Evolutionary conservation across 305 asterid genomes (phyloP), one percentile per base, ranked within the genome.

Genomic region (Euphrasia arctica): DNA sequence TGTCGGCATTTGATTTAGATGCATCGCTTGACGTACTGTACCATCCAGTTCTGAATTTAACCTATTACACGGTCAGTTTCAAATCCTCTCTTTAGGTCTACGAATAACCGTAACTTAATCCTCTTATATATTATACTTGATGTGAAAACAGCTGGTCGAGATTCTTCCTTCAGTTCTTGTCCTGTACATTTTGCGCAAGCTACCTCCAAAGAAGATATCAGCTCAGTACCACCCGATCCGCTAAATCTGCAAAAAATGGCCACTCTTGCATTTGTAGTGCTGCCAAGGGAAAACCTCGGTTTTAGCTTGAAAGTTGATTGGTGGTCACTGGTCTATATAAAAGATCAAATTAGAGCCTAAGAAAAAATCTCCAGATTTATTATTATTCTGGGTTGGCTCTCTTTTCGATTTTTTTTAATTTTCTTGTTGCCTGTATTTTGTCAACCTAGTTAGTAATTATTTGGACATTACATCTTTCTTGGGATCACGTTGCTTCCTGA

Each of bases 101-200:
- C 51, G 5, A 56, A 54, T 62, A 14, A 56, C 48, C 3, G 11
- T 34, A 34, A 1, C 1, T 47, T 13, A 32, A 32, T 32, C 1
- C 36, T 0, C 36, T 32, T 32, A 32, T 32, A 3, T 32, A 32
- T 32, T 32, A 32, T 32, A 3, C 5, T 32, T 32, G 36, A 32
- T 32, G 36, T 32, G 25, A 70, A 67, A 67, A 74, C 89, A 90
- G 96, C 79, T 90, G 76, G 96, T 86, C 32, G 97, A 90, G 85
- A 88, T 91, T 70, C 91, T 91, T 64, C 98, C 98, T 55, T 91
- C 98, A 7, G 95, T 89, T 51, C 95, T 91, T 15, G 98, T 91
- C 64, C 79, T 91, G 71, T 91, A 74, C 83, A 91, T 91, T 68
- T 79, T 91, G 67, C 90, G 97, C 54, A 91, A 91, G 82, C 83